Evolutionary conservation across 768 basidiomycete genomes (phyloP).

Genomic region (Kwoniella dendrophila): DNA sequence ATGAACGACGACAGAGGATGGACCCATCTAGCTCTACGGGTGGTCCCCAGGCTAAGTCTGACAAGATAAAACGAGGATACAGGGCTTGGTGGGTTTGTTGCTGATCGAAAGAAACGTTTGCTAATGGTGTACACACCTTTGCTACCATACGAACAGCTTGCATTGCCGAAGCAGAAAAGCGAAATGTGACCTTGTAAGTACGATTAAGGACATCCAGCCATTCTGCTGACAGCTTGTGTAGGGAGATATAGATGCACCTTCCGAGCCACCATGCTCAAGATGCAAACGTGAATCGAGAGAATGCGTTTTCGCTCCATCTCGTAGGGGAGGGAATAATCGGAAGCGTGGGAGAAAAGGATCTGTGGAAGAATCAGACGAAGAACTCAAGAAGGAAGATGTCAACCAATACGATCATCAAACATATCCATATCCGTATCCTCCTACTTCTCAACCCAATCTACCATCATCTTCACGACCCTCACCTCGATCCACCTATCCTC

Average conservation of each 20-base stretch:
- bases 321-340: constrained; percentile 47
- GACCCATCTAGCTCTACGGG: background rate
- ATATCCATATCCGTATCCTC: constrained; percentile 18
- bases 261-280: constrained; percentile 46
- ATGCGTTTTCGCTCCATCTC: constrained; percentile 50
- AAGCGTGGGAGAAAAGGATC: constrained; percentile 23
- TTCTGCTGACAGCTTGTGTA: constrained; percentile 6
- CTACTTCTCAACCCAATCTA: constrained; percentile 1
- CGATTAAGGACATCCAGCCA: background rate
- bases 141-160: constrained; percentile 22
- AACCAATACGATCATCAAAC: constrained; percentile 2
- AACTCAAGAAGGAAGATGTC: background rate
- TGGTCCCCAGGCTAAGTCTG: background rate
- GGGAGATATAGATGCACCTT: constrained; percentile 53
- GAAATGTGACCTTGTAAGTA: constrained; percentile 51
- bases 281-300: constrained; percentile 51
- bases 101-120: background rate
- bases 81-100: constrained; percentile 41
- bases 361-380: constrained; percentile 5
- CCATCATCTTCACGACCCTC: constrained; percentile 2
- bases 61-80: constrained; percentile 41
- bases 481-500: constrained; percentile 8
- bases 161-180: constrained; percentile 52
- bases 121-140: background rate
- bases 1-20: background rate